Conservation (phyloP, 1,284 basidiomycete species). For the Vanrija pseudolonga region DNA sequence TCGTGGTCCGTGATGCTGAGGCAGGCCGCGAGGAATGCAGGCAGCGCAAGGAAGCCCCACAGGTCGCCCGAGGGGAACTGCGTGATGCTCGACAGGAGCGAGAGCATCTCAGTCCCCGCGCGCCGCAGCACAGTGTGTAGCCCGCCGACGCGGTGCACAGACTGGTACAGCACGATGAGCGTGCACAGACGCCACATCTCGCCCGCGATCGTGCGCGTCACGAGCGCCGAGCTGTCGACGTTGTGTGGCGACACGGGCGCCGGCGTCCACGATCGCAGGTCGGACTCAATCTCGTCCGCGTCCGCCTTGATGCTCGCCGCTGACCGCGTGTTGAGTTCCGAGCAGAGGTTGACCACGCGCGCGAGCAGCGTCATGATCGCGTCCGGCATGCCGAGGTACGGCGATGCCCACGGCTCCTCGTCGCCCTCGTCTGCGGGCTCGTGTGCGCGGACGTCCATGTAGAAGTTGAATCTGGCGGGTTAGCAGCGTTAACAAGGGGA, state of each 20-base stretch:
- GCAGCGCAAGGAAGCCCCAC: conserved; percentile 26
- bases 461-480: conserved; percentile 20
- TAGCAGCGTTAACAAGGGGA: not conserved
- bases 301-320: conserved; percentile 14
- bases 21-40: conserved; percentile 26
- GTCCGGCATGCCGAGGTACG: conserved; percentile 34
- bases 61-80: conserved; percentile 28
- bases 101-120: conserved; percentile 21
- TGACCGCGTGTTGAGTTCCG: conserved; percentile 7
- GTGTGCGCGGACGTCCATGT: conserved; percentile 6
- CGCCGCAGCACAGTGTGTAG: conserved; percentile 27
- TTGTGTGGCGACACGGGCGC: not conserved
- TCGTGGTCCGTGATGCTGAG: conserved; percentile 21
- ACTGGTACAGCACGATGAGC: conserved; percentile 25
- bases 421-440: conserved; percentile 4
- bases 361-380: conserved; percentile 29
- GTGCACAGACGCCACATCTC: conserved; percentile 26
- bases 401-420: conserved; percentile 25
- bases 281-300: conserved; percentile 24
- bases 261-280: conserved; percentile 18
- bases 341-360: conserved; percentile 28
- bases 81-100: conserved; percentile 19
- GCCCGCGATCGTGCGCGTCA: conserved; percentile 27
- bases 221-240: conserved; percentile 21
- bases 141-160: conserved; percentile 25